These are phyloP conservation scores for Castanospermum australe DNA, from an alignment of 306 rosid genomes.

Conservation along the genomic window DNA sequence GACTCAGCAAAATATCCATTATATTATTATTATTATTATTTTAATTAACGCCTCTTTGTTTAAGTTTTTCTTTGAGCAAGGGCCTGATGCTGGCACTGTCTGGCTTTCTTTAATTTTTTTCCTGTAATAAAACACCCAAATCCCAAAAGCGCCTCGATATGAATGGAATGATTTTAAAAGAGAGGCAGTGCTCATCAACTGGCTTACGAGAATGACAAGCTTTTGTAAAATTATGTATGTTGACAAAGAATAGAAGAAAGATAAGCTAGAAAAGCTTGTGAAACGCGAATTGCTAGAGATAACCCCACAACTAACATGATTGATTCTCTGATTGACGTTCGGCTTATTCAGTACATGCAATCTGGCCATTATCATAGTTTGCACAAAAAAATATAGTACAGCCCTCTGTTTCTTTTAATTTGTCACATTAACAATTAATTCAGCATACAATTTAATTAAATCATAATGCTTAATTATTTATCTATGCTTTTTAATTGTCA, in stretches of 20 bases:
- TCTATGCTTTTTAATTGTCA: background rate
- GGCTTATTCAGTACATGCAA: constrained; percentile 8
- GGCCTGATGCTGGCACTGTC: constrained; percentile 49
- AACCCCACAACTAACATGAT: constrained; percentile 56
- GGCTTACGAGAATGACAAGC: constrained; percentile 25
- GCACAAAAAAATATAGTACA: background rate
- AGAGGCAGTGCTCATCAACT: no score
- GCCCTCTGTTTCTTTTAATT: background rate
- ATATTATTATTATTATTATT: background rate
- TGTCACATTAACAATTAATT: background rate
- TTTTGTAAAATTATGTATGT: background rate
- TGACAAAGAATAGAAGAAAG: background rate
- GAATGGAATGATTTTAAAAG: no score
- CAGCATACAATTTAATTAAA: background rate
- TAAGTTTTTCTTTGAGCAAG: background rate
- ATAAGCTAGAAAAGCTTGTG: constrained; percentile 36
- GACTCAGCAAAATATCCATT: constrained; percentile 5
- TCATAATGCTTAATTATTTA: background rate
- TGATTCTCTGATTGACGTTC: constrained; percentile 55
- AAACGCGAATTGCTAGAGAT: constrained; percentile 31
- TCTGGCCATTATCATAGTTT: background rate
- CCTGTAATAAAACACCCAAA: constrained; percentile 73
- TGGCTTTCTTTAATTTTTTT: constrained; percentile 46
- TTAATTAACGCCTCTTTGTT: background rate
- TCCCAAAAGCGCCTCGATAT: constrained; percentile 45